A percentile compares a stretch with the other conserved stretches of the same genome.
Conservation (phyloP, 768 basidiomycete genomes). For the Omphalotus guepiniiformis region DNA sequence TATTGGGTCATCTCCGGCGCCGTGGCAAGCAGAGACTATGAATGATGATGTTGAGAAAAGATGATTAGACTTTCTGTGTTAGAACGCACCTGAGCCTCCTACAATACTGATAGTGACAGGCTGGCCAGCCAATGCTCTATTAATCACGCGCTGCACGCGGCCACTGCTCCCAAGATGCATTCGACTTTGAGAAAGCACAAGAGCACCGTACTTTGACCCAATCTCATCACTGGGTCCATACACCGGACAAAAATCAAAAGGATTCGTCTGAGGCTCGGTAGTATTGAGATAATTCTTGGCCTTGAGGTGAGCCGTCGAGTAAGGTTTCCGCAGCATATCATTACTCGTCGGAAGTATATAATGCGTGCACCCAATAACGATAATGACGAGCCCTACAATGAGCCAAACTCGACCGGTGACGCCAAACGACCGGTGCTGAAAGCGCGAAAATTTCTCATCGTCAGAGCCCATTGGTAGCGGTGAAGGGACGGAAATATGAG, state of each 20-base stretch:
- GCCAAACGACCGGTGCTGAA: conserved; percentile 54
- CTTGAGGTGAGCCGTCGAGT: conserved; percentile 46
- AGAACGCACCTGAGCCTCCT: conserved; percentile 83
- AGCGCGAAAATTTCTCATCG: conserved; percentile 48
- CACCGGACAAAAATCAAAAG: conserved; percentile 90
- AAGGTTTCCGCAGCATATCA: conserved; percentile 19
- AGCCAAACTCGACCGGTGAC: conserved; percentile 70
- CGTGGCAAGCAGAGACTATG: conserved; percentile 91
- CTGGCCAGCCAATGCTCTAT: conserved; percentile 77
- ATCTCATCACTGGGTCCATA: conserved; percentile 82
- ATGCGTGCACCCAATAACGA: conserved; percentile 53
- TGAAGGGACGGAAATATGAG: conserved; percentile 50
- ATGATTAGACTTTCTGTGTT: conserved; percentile 12
- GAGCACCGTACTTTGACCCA: conserved; percentile 72
- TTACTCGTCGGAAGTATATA: conserved; percentile 40
- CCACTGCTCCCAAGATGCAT: conserved; percentile 78
- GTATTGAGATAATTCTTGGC: conserved; percentile 83
- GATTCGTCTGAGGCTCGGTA: conserved; percentile 51
- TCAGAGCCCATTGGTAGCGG: conserved; percentile 44
- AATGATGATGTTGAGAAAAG: background rate
- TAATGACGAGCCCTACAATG: conserved; percentile 49
- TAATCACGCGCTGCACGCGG: conserved; percentile 76
- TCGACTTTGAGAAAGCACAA: conserved; percentile 68
- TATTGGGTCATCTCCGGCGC: conserved; percentile 88
- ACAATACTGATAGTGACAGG: conserved; percentile 88